A percentile compares a stretch with the other conserved stretches of the same genome.
Evolutionary conservation across 1,284 basidiomycete genomes (phyloP).

Genomic region (Grifola frondosa): DNA sequence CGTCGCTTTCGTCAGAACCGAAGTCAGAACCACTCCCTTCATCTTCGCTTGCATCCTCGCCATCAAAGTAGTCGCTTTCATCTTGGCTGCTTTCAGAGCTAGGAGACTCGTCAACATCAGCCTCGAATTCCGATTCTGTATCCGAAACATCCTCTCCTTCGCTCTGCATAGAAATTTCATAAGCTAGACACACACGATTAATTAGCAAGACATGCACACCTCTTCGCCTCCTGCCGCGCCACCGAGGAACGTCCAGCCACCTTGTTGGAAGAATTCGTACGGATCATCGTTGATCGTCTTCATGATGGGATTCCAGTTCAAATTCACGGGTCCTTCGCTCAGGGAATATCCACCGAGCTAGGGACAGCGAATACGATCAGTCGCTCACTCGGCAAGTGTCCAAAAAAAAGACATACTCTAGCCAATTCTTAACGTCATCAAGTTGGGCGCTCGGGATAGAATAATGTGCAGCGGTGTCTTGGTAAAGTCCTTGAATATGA

Average conservation of each 20-base stretch:
- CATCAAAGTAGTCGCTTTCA: constrained; percentile 54
- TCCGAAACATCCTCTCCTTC: constrained; percentile 68
- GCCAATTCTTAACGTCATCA: constrained; percentile 97
- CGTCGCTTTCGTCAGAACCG: constrained; percentile 70
- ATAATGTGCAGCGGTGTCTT: constrained; percentile 89
- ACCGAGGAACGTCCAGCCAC: constrained; percentile 94
- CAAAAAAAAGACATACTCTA: constrained; percentile 70
- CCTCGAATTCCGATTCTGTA: constrained; percentile 81
- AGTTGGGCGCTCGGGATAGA: constrained; percentile 89
- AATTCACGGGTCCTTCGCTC: constrained; percentile 94
- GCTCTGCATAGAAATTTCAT: constrained; percentile 42
- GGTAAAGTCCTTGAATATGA: constrained; percentile 96
- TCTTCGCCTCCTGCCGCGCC: constrained; percentile 68
- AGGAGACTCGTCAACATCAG: constrained; percentile 53
- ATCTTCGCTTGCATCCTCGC: constrained; percentile 67
- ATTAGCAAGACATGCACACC: constrained; percentile 36
- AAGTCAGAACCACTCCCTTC: constrained; percentile 68
- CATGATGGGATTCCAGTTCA: constrained; percentile 99
- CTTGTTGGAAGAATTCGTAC: constrained; percentile 93
- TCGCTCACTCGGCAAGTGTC: neutral
- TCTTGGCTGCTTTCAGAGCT: constrained; percentile 49
- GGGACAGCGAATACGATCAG: constrained; percentile 10
- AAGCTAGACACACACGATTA: constrained; percentile 1
- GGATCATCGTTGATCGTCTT: constrained; percentile 96
- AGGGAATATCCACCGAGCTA: constrained; percentile 97